Base-by-base conservation (phyloP, 257 asterid genomes). In the Misopates orontium region DNA sequence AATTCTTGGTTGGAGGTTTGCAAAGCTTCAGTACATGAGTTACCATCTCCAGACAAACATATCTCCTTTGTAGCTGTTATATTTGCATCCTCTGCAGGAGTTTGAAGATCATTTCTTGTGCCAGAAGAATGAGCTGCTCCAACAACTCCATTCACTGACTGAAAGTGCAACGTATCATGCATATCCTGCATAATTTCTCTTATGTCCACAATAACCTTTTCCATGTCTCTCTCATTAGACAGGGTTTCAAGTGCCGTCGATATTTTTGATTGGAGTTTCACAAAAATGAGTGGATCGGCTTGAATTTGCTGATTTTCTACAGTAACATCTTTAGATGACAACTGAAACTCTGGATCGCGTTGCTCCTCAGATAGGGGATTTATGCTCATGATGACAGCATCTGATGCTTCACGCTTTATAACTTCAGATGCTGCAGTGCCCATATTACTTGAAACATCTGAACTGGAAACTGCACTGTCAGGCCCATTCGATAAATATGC, bases 401-500 rank as follows among this genome's bases (percentile, higher is more conserved):
- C 62, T 36, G 80, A 44, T 68, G 69, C 68, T 45, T 75, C 80
- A 56, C 52, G 50, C 20, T 75, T 82, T 24, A 70, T 71, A 67
- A 47, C 62, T 50, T 79, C 85, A 49, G 83, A 56, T 45, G 70
- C 77, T 50, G 58, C 58, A 52, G 24, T 59, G 41, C 72, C 69
- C 19, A 61, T 61, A 64, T 69, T 69, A 64, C 76, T 74, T 62
- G 86, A 73, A 51, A 58, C 12, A 10, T 70, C 78, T 56, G 81
- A 44, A 56, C 66, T 53, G 25, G 87, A 68, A 63, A 73, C 80
- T 23, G 73, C 70, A 67, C 73, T 83, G 68, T 74, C 78, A 19
- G 89, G 70, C 69, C 67, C 85, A 69, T 79, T 78, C 44, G 96
- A 73, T 24, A 66, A 77, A 73, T 74, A 62, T 18, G 99, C 99